These are phyloP conservation scores for Epichloe gansuensis DNA, from an alignment of 2,329 filamentous ascomycete species.

Conservation along the genomic window DNA sequence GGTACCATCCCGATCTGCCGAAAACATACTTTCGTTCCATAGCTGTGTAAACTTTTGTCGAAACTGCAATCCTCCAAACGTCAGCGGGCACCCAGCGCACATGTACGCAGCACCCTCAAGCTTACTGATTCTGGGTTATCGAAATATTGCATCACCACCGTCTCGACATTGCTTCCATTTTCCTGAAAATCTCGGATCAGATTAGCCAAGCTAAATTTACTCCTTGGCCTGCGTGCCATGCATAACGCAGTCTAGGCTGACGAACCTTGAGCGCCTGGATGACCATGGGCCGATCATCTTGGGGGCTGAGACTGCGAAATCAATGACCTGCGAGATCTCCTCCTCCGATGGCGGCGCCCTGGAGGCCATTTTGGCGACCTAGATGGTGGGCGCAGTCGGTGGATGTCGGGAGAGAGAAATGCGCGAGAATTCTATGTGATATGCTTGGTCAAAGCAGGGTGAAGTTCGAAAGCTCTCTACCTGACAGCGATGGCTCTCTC, in stretches of 20 bases:
- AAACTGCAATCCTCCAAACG: constrained; percentile 22
- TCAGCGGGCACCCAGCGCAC: background rate
- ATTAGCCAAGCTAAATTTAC: background rate
- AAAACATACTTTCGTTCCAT: constrained; percentile 44
- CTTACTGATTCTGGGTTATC: constrained; percentile 29
- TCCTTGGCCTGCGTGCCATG: background rate
- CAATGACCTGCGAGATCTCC: constrained; percentile 27
- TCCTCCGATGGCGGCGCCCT: constrained; percentile 25
- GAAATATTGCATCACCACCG: constrained; percentile 39
- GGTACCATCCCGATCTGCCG: constrained; percentile 38
- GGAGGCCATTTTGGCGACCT: constrained; percentile 16
- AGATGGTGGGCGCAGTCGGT: background rate
- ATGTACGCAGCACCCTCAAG: background rate
- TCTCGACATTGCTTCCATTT: constrained; percentile 32
- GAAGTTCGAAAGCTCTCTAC: background rate
- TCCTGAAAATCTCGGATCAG: constrained; percentile 11
- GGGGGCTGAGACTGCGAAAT: constrained; percentile 25
- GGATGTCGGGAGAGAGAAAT: background rate
- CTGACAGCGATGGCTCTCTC: background rate
- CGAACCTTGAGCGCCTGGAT: constrained; percentile 29
- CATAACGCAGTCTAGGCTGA: background rate
- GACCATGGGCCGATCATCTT: constrained; percentile 26
- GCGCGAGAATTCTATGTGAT: background rate
- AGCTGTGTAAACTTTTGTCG: constrained; percentile 29
- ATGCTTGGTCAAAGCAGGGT: background rate